A percentile compares a stretch with the other conserved stretches of the same genome.
Conservation (phyloP, 768 basidiomycete species). For the Galerina sulciceps region DNA sequence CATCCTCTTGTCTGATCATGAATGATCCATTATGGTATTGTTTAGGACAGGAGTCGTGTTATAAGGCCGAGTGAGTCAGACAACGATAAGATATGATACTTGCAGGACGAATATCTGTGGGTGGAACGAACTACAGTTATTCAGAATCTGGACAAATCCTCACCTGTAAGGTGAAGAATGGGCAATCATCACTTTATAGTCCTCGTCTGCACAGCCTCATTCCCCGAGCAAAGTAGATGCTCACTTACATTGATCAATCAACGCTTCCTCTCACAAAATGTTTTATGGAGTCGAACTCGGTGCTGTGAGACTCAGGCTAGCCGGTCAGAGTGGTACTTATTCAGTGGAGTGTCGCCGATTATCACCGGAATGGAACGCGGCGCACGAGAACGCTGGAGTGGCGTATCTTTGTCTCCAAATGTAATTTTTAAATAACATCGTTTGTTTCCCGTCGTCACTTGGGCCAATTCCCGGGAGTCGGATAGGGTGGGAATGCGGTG, state of each 20-base stretch:
- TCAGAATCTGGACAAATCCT: too few relatives aligned
- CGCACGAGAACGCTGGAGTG: neutral
- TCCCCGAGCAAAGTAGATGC: neutral
- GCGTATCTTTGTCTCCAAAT: neutral
- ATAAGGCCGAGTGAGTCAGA: too few relatives aligned
- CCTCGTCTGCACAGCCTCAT: constrained; percentile 4
- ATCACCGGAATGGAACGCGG: neutral
- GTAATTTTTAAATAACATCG: too few relatives aligned
- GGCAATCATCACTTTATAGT: too few relatives aligned
- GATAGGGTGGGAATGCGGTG: constrained; percentile 1
- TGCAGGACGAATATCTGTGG: neutral
- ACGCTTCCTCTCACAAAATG: neutral
- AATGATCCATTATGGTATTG: too few relatives aligned
- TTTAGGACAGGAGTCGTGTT: too few relatives aligned
- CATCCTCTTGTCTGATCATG: too few relatives aligned
- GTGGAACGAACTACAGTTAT: too few relatives aligned
- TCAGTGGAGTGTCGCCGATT: neutral
- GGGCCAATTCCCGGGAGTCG: constrained; percentile 1
- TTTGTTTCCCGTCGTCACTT: neutral
- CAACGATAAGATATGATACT: too few relatives aligned
- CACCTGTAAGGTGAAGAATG: too few relatives aligned
- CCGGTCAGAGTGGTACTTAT: neutral
- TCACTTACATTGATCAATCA: neutral
- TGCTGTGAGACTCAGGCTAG: neutral
- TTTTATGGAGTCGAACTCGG: constrained; percentile 1